phyloP scores from a whole-genome alignment of 805 yeast species.

The Sugiyamaella qingdaonensis region DNA sequence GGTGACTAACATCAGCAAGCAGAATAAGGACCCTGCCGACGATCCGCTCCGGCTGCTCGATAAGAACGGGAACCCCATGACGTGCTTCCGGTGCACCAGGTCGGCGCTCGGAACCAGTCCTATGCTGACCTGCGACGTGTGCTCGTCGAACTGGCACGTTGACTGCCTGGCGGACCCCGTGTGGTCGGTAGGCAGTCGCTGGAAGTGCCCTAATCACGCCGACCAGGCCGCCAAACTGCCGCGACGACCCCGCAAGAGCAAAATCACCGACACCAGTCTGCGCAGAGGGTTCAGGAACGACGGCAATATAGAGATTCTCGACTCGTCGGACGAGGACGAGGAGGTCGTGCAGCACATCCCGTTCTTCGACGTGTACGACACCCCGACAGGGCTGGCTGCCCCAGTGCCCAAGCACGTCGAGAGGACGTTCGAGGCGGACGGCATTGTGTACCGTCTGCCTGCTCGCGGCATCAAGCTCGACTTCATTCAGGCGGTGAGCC shows the following conservation, averaged over 20 bases:
- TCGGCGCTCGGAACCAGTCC: constrained; percentile 59
- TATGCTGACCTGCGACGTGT: constrained; percentile 75
- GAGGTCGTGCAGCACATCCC: constrained; percentile 22
- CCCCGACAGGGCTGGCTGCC: constrained; percentile 37
- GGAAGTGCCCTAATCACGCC: constrained; percentile 90
- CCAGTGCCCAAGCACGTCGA: constrained; percentile 21
- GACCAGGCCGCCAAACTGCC: constrained; percentile 33
- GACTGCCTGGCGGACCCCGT: constrained; percentile 82
- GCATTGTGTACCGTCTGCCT: constrained; percentile 59
- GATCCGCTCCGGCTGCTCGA: constrained; percentile 45
- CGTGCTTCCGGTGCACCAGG: constrained; percentile 72
- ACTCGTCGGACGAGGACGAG: constrained; percentile 39
- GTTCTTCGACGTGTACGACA: constrained; percentile 32
- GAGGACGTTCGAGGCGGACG: constrained; percentile 27
- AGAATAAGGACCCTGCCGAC: constrained; percentile 10
- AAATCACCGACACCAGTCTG: constrained; percentile 51
- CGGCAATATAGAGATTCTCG: constrained; percentile 55
- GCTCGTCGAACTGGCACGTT: constrained; percentile 79
- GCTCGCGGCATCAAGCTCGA: constrained; percentile 66
- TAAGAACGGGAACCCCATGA: constrained; percentile 59
- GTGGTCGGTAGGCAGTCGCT: constrained; percentile 69
- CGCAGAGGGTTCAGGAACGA: constrained; percentile 49
- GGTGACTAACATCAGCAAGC: not conserved
- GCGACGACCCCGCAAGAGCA: constrained; percentile 45
- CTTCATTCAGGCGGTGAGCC: constrained; percentile 54